Conservation (phyloP, 2,329 filamentous ascomycete genomes). For the Penicillium janthinellum region DNA sequence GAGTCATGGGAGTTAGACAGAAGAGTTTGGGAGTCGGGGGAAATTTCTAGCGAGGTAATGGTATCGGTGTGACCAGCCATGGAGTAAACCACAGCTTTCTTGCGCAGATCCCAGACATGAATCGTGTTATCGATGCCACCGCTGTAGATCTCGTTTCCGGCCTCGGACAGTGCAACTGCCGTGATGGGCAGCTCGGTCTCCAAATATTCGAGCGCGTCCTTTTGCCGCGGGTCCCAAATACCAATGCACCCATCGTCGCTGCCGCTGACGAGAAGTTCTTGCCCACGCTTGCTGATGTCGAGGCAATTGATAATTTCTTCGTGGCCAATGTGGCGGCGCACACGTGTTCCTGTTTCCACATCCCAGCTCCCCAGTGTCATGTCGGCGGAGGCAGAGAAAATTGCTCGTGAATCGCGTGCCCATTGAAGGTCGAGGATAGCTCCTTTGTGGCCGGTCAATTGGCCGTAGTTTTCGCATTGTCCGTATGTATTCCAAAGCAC, state of each 20-base stretch:
- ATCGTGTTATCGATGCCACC: constrained; percentile 97
- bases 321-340: constrained; percentile 88
- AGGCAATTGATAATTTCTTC: constrained; percentile 94
- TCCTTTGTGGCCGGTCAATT: constrained; percentile 84
- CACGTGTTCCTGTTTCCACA: constrained; percentile 83
- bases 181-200: constrained; percentile 92
- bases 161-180: constrained; percentile 85
- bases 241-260: constrained; percentile 93
- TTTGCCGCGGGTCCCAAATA: constrained; percentile 93
- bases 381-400: constrained; percentile 93
- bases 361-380: constrained; percentile 95
- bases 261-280: constrained; percentile 86
- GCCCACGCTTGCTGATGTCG: constrained; percentile 84
- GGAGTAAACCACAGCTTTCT: constrained; percentile 83
- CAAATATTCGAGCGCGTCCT: constrained; percentile 83
- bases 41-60: constrained; percentile 85
- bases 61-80: constrained; percentile 91
- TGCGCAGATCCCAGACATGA: constrained; percentile 94
- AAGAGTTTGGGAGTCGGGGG: constrained; percentile 86
- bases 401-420: constrained; percentile 88
- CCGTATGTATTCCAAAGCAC: constrained; percentile 94
- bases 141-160: constrained; percentile 92
- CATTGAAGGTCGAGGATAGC: constrained; percentile 92
- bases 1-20: constrained; percentile 93
- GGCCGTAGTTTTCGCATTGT: constrained; percentile 90